Conservation (phyloP, 257 asterid species). For the Handroanthus guayacan region DNA sequence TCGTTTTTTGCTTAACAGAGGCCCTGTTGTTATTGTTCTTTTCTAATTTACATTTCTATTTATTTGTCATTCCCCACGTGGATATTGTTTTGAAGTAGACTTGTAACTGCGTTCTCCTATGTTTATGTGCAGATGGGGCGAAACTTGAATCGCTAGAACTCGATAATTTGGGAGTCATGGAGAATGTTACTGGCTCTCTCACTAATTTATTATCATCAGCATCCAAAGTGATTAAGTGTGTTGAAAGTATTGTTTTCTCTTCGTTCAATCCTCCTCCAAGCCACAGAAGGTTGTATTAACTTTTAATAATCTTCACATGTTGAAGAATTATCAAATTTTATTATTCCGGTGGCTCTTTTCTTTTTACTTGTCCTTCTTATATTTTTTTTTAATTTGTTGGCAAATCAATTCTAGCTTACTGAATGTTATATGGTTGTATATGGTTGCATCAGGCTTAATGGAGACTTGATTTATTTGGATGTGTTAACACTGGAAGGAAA, state of each 20-base stretch:
- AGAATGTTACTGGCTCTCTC: constrained; percentile 70
- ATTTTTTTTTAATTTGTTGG: constrained; percentile 4
- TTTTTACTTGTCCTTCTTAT: constrained; percentile 18
- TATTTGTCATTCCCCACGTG: constrained; percentile 3
- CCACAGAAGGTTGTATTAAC: constrained; percentile 77
- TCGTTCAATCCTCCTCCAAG: constrained; percentile 97
- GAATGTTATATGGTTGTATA: constrained; percentile 38
- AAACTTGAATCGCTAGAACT: constrained; percentile 83
- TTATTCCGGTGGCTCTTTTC: not conserved
- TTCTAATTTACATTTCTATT: constrained; percentile 16
- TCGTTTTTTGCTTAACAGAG: constrained; percentile 7
- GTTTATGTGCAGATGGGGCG: constrained; percentile 60
- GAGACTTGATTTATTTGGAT: constrained; percentile 94
- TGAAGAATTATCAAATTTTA: not conserved
- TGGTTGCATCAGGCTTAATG: constrained; percentile 79
- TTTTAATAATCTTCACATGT: constrained; percentile 22
- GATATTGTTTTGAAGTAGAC: constrained; percentile 25
- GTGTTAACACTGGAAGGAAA: constrained; percentile 89
- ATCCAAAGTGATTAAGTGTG: constrained; percentile 79
- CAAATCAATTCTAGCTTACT: constrained; percentile 32
- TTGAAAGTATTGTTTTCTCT: constrained; percentile 86
- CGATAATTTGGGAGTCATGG: constrained; percentile 79
- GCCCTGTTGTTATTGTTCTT: no score
- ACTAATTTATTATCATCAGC: constrained; percentile 67
- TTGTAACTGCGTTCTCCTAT: constrained; percentile 37